These are phyloP conservation scores for Microdochium paspali DNA, from an alignment of 2,329 filamentous ascomycete genomes.

Conservation along the genomic window DNA sequence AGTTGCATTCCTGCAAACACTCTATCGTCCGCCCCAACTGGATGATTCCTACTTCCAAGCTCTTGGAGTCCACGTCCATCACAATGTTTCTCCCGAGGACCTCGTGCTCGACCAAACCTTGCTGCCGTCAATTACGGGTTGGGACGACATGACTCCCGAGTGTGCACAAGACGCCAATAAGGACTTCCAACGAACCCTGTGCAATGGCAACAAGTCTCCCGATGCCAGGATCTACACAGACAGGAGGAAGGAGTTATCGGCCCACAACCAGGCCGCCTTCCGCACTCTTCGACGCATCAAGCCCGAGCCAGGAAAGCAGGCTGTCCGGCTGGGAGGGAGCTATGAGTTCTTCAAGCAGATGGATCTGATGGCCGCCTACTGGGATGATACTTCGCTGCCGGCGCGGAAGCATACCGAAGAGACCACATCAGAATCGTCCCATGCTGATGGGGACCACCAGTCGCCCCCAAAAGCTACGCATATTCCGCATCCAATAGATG, in stretches of 20 bases:
- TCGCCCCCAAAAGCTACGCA: slow-evolving; percentile 4
- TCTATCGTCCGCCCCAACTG: slow-evolving; percentile 43
- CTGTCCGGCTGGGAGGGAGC: slow-evolving; percentile 49
- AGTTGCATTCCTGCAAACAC: slow-evolving; percentile 39
- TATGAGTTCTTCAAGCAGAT: slow-evolving; percentile 59
- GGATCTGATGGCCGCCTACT: slow-evolving; percentile 48
- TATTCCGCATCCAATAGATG: slow-evolving; percentile 5
- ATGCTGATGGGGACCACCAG: slow-evolving; percentile 1
- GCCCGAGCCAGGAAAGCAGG: slow-evolving; percentile 39
- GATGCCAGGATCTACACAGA: slow-evolving; percentile 50
- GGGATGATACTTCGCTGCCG: slow-evolving; percentile 47
- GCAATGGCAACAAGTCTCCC: slow-evolving; percentile 44
- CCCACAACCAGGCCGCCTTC: slow-evolving; percentile 48
- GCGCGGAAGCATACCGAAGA: slow-evolving; percentile 5
- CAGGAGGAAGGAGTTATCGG: slow-evolving; percentile 45
- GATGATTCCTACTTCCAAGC: slow-evolving; percentile 42
- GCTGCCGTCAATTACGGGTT: slow-evolving; percentile 43
- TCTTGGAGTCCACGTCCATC: slow-evolving; percentile 45
- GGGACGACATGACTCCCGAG: slow-evolving; percentile 39
- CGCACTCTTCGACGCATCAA: slow-evolving; percentile 51
- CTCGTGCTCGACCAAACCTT: slow-evolving; percentile 44
- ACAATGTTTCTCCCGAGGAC: slow-evolving; percentile 35
- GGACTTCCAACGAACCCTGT: slow-evolving; percentile 36
- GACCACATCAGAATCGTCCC: slow-evolving; percentile 2
- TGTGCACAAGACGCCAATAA: slow-evolving; percentile 38